A percentile compares a stretch with the other conserved stretches of the same genome.
Conservation (phyloP, 1,139 yeast species). For the Ogataea hybrid region DNA sequence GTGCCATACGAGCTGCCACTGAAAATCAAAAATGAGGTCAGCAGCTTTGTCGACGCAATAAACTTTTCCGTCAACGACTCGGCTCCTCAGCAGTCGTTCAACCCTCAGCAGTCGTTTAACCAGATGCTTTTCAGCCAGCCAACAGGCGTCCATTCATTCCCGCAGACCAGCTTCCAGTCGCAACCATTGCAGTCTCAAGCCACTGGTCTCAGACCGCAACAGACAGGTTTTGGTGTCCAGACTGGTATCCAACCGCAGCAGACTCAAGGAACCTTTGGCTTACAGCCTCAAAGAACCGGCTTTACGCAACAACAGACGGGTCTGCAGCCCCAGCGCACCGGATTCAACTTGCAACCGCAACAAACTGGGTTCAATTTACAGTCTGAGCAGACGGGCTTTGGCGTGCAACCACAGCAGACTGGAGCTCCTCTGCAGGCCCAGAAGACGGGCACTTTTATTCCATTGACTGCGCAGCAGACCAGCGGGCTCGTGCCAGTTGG, state of each 20-base stretch:
- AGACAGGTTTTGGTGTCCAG: constrained; percentile 26
- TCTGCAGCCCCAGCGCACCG: constrained; percentile 3
- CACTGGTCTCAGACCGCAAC: constrained; percentile 32
- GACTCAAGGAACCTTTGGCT: constrained; percentile 19
- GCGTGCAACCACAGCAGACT: constrained; percentile 7
- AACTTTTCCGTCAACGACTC: constrained; percentile 60
- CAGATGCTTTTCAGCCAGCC: constrained; percentile 3
- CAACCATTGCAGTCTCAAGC: constrained; percentile 20
- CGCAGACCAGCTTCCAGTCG: constrained; percentile 13
- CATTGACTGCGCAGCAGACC: constrained; percentile 29
- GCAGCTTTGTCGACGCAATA: constrained; percentile 84
- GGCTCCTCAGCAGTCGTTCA: constrained; percentile 1
- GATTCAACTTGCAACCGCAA: constrained; percentile 4
- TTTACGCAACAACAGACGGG: neutral
- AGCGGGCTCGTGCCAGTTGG: constrained; percentile 41
- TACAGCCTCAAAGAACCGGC: constrained; percentile 9
- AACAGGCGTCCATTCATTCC: constrained; percentile 20
- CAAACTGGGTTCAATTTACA: constrained; percentile 5
- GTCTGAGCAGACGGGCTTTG: constrained; percentile 6
- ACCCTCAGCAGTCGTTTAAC: too few relatives aligned
- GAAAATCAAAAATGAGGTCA: constrained; percentile 77
- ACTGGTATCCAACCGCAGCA: constrained; percentile 14
- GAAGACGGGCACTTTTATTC: constrained; percentile 32
- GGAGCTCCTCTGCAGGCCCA: constrained; percentile 36
- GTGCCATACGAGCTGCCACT: constrained; percentile 73